Evolutionary conservation across 176 grass and related monocot genomes (phyloP), one percentile per base, ranked within the genome.

Genomic region (Rhynchospora breviuscula): DNA sequence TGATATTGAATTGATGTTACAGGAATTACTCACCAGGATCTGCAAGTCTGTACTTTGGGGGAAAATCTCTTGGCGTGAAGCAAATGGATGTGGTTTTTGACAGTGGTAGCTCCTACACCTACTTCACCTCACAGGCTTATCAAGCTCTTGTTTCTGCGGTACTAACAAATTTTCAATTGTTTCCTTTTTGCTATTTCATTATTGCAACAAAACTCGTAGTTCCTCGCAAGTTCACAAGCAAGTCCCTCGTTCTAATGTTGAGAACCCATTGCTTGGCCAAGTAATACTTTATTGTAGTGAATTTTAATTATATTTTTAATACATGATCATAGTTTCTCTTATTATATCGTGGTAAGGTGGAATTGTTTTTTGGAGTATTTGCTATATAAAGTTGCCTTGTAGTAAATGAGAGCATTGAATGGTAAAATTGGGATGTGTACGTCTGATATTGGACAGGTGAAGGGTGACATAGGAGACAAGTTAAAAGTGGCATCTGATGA

Each of bases 21-120:
- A 99, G 97, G 80, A 89, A 95, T 85, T 99, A 99, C 88, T 99
- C 97, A 78, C 93, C 97, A 35, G 93, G 93, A 45, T 89, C 88
- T 22, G 93, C 87, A 83, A 84, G 49, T 57, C 67, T 99, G 44
- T 87, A 79, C 71, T 99, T 91, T 0, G 97, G 87, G 8, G 85
- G 51, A 54, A 88, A 81, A 69, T 79, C 85, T 0, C 83, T 99
- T n/a, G 87, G 89, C 0, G 44, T 84, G 10, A 99, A 84, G 89
- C 87, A 90, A 26, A 93, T 93, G 89, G 89, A 90, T 81, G 85
- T 99, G 33, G 97, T 93, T 21, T 87, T 95, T 87, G 97, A 99
- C 78, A 96, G 86, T 57, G 97, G 97, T 68, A 96, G 93, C 87
- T 93, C 97, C 23, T 99, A 93, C 46, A 92, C 91, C 22, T 99